Conservation (phyloP, 495 filamentous ascomycete species). For the Clavariopsis aquatica region DNA sequence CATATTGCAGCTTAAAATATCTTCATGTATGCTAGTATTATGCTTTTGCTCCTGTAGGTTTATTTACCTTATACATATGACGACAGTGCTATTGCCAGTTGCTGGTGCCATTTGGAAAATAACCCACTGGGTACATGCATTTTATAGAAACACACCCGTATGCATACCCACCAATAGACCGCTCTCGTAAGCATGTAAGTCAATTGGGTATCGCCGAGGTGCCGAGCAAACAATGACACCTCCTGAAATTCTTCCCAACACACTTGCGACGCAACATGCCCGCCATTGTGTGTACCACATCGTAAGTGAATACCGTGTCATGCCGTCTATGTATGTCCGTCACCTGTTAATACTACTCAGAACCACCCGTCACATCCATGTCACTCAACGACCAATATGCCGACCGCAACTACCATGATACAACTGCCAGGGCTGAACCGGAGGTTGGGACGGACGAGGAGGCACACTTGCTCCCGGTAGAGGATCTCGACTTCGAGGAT, state of each 20-base stretch:
- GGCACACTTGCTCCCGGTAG: conserved; percentile 3
- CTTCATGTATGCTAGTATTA: not conserved
- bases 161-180: no score
- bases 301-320: not conserved
- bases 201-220: not conserved
- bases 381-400: not conserved
- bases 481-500: conserved; percentile 24
- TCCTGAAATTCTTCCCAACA: not conserved
- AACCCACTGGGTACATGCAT: no score
- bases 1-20: not conserved
- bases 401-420: conserved; percentile 2
- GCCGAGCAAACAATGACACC: not conserved
- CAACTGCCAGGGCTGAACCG: not conserved
- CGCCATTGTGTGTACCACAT: not conserved
- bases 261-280: not conserved
- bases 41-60: not conserved
- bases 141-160: no score
- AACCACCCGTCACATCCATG: conserved; percentile 1
- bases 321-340: not conserved
- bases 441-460: conserved; percentile 12
- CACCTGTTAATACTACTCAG: not conserved
- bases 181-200: not conserved
- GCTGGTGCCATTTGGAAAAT: no score
- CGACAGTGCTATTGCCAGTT: no score
- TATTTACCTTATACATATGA: no score